Base-by-base conservation (phyloP, 2,329 filamentous ascomycete species). In the Onygena corvina region DNA sequence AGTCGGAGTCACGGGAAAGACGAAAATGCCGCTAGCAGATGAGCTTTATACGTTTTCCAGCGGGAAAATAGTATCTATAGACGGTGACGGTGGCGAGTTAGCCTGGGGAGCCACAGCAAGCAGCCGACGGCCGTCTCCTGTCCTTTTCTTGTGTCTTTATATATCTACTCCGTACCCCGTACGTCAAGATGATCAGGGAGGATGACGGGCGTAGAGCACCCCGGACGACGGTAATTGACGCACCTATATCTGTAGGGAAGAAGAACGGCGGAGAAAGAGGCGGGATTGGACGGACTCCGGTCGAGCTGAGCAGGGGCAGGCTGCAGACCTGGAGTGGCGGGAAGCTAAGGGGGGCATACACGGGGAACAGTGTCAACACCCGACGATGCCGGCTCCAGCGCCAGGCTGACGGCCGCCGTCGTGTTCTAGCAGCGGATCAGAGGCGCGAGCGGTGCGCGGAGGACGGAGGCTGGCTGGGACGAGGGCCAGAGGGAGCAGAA, bases 61-160 rank as follows among this genome's bases (percentile, higher is more conserved):
- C 38, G 38, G n/a, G n/a, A 7, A 31, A 31, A 31, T 31, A n/a
- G 42, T 46, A 46, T 33, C 25, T 33, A 46, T 21, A 21, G 30
- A 27, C 33, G 30, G 30, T 31, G 30, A 31, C 30, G 33, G 42
- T 46, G 42, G 42, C 42, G 30, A 46, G 42, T 46, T 46, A 46
- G 42, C 33, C 33, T 46, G 21, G 27, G 38, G 38, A 25, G 21
- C 38, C 25, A 20, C 25, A 14, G 27, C 21, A 42, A 27, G 38
- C 38, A 42, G 16, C 38, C 38, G 23, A 23, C 38, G 38, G 25
- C 38, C 27, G 21, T 25, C 21, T 11, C 38, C 14, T 20, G 12
- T n/a, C n/a, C n/a, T n/a, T n/a, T n/a, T n/a, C n/a, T n/a, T n/a
- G n/a, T n/a, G n/a, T n/a, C n/a, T n/a, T n/a, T n/a, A n/a, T n/a